Evolutionary conservation across 2,329 filamentous ascomycete genomes (phyloP), one percentile per base, ranked within the genome.

Genomic region (Talaromyces atroroseus): DNA sequence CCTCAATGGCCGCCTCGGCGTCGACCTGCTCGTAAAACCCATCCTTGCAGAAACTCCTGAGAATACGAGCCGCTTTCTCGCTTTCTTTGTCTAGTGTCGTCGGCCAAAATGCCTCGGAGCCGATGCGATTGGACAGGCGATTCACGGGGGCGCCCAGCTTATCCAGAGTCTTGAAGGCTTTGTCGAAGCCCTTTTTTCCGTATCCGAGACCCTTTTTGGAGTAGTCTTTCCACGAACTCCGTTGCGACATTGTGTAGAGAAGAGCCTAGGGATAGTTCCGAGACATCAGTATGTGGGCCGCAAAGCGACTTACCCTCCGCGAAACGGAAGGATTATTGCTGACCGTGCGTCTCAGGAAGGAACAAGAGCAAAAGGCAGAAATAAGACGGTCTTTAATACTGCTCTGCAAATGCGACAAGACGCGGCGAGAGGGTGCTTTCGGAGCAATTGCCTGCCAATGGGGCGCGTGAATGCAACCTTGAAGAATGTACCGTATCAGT

Each of bases 11-110:
- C 23, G 79, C 75, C 20, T 58, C 58, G 1, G 50, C 50, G 14
- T 60, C 54, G 26, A 58, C 52, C 14, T 60, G 42, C 32, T 58
- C 49, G 67, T 87, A 87, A 71, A 88, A 88, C 11, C 86, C 86
- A 80, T 88, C 85, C 72, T 85, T 89, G 78, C 90, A 95, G 74
- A 96, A 96, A 32, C 89, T 92, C 69, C 90, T 88, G 52, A 96
- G 74, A 60, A 96, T 96, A 56, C 90, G 82, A 58, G 91, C 90
- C 48, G 91, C 89, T 76, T 96, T 96, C 74, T 96, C 90, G 72
- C 88, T 89, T 78, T 96, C 92, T 63, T 88, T 87, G 69, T 96
- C 92, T 52, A 96, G 78, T 1, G 86, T 88, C 32, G 88, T 87
- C 2, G 90, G 90, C 89, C 89, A 94, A 66, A 92, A 92, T 23